A percentile compares a stretch with the other conserved stretches of the same genome.
These are phyloP conservation scores for Orbilia quercus DNA, from an alignment of 2,329 filamentous ascomycete genomes.

Conservation along the genomic window DNA sequence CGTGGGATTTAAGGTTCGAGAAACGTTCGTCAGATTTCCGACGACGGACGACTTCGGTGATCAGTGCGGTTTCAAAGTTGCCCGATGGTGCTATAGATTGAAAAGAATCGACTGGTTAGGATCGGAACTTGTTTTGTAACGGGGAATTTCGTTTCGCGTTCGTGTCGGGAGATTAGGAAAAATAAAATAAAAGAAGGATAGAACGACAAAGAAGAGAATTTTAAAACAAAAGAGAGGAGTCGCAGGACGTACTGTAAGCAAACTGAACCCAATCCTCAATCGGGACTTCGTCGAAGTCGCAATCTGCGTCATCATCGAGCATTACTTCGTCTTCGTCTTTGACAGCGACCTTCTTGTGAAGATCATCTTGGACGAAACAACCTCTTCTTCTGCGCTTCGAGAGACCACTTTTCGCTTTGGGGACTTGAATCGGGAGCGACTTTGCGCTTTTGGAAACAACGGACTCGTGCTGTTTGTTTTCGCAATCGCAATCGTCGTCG, in stretches of 20 bases:
- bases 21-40: slow-evolving; percentile 54
- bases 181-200: neutral
- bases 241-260: slow-evolving; percentile 51
- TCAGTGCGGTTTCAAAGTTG: slow-evolving; percentile 50
- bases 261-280: slow-evolving; percentile 53
- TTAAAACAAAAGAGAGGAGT: neutral
- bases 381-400: slow-evolving; percentile 38
- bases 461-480: slow-evolving; percentile 31
- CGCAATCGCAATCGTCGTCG: slow-evolving; percentile 32
- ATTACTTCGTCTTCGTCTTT: slow-evolving; percentile 27
- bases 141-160: neutral
- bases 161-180: no score
- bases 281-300: slow-evolving; percentile 30
- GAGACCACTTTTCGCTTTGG: slow-evolving; percentile 22
- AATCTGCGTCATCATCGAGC: slow-evolving; percentile 30
- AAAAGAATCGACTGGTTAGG: neutral
- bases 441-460: slow-evolving; percentile 39
- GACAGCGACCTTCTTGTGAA: slow-evolving; percentile 3
- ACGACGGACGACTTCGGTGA: slow-evolving; percentile 53
- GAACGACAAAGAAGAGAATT: neutral
- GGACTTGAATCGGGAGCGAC: slow-evolving; percentile 45
- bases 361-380: slow-evolving; percentile 46
- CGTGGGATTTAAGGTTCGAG: slow-evolving; percentile 33
- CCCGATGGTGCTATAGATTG: slow-evolving; percentile 37
- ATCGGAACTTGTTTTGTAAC: neutral